These are phyloP conservation scores for Aureobasidium uvarum DNA, from an alignment of 2,329 filamentous ascomycete genomes.

Conservation along the genomic window DNA sequence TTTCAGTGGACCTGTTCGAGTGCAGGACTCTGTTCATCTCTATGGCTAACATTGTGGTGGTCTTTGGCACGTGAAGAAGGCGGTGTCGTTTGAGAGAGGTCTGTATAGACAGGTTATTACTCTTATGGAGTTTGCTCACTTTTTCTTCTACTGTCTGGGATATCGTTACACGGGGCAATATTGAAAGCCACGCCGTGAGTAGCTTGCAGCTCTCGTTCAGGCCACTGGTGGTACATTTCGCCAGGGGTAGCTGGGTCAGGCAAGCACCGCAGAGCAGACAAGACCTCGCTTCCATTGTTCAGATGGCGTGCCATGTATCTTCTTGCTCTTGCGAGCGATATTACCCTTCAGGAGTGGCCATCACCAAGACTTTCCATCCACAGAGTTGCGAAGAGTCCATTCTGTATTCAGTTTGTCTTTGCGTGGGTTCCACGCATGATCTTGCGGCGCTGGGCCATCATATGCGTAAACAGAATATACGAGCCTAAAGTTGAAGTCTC, in stretches of 20 bases:
- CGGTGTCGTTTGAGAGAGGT: too few relatives aligned
- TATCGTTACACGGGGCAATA: neutral
- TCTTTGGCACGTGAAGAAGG: too few relatives aligned
- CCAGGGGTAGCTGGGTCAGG: too few relatives aligned
- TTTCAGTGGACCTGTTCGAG: too few relatives aligned
- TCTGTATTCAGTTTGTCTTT: conserved; percentile 1
- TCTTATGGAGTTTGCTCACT: neutral
- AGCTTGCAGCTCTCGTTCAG: too few relatives aligned
- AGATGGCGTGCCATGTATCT: neutral
- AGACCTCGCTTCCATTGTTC: neutral
- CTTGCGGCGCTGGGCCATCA: conserved; percentile 87
- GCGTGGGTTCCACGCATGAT: conserved; percentile 57
- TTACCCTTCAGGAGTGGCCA: neutral
- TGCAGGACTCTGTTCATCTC: too few relatives aligned
- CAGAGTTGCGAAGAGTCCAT: neutral
- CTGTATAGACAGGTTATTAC: neutral
- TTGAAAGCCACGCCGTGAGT: too few relatives aligned
- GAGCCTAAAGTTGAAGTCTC: conserved; percentile 52
- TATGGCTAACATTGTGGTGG: neutral
- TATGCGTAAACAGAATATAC: conserved; percentile 87
- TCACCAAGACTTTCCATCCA: neutral
- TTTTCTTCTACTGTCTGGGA: neutral
- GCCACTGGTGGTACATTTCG: too few relatives aligned
- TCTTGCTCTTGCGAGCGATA: neutral
- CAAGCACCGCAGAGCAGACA: too few relatives aligned